Conservation (phyloP, 768 basidiomycete genomes). For the Phanerochaete carnosa region DNA sequence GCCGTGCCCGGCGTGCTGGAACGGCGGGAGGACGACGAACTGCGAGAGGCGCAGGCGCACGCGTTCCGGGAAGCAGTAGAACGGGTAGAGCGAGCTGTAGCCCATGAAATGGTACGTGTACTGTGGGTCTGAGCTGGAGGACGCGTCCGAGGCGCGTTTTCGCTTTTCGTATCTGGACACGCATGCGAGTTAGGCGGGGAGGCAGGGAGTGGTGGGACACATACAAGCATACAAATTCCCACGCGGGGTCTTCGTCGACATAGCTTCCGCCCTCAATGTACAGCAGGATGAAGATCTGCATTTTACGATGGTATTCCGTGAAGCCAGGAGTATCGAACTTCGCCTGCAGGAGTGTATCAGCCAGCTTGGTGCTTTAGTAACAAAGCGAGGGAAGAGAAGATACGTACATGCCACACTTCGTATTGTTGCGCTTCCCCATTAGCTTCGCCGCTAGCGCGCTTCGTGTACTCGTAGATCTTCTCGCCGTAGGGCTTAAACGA, state of each 20-base stretch:
- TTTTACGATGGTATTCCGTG: constrained; percentile 82
- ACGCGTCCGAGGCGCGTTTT: constrained; percentile 48
- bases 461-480: constrained; percentile 73
- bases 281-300: constrained; percentile 92
- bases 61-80: constrained; percentile 93
- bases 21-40: constrained; percentile 90
- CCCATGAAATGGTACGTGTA: constrained; percentile 87
- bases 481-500: constrained; percentile 76
- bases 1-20: constrained; percentile 87
- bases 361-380: neutral
- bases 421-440: constrained; percentile 15
- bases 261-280: constrained; percentile 97
- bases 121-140: constrained; percentile 27
- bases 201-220: constrained; percentile 27
- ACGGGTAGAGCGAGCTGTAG: constrained; percentile 92
- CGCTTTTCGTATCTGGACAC: constrained; percentile 77
- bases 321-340: constrained; percentile 88
- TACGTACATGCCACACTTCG: constrained; percentile 76
- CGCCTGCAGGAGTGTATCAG: constrained; percentile 42
- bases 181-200: neutral
- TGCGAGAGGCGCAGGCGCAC: constrained; percentile 88
- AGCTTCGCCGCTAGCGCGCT: constrained; percentile 48
- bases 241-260: constrained; percentile 90
- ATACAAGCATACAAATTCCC: constrained; percentile 90
- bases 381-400: neutral